Evolutionary conservation across 2,329 filamentous ascomycete species (phyloP).

Genomic region (Apiospora marii): DNA sequence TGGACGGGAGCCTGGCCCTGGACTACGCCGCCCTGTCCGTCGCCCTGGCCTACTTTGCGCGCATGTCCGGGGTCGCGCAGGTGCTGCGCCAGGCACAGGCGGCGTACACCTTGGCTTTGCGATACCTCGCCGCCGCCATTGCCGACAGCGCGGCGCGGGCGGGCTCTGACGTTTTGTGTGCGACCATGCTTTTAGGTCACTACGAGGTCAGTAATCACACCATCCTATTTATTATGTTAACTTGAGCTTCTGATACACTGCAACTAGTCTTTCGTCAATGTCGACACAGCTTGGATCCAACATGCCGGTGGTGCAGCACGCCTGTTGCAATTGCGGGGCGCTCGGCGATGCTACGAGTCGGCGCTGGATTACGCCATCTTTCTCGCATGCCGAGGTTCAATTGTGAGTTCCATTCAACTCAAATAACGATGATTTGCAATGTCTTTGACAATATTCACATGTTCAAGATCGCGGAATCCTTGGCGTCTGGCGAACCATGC

Average conservation of each 20-base stretch:
- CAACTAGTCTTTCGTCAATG: not conserved
- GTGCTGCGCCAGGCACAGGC: not conserved
- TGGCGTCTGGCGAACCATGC: not conserved
- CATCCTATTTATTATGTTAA: too few species aligned
- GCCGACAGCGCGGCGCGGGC: too few species aligned
- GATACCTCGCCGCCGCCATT: not conserved
- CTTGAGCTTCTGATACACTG: not conserved
- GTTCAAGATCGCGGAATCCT: not conserved
- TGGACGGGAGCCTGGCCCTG: not conserved
- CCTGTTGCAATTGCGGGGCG: not conserved
- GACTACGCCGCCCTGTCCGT: conserved; percentile 8
- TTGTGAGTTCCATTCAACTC: not conserved
- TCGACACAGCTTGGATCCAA: not conserved
- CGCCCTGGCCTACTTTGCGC: not conserved
- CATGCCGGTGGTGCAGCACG: not conserved
- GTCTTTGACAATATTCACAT: too few species aligned
- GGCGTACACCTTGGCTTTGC: not conserved
- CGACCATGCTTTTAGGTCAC: conserved; percentile 4
- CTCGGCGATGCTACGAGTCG: not conserved
- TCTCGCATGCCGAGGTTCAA: not conserved
- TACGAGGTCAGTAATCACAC: not conserved
- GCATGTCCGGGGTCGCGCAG: not conserved
- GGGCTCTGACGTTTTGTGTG: not conserved
- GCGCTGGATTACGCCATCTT: conserved; percentile 3
- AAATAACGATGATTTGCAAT: too few species aligned